Base-by-base conservation (phyloP, 148 eudicot genomes). In the Rhododendron ovatum region DNA sequence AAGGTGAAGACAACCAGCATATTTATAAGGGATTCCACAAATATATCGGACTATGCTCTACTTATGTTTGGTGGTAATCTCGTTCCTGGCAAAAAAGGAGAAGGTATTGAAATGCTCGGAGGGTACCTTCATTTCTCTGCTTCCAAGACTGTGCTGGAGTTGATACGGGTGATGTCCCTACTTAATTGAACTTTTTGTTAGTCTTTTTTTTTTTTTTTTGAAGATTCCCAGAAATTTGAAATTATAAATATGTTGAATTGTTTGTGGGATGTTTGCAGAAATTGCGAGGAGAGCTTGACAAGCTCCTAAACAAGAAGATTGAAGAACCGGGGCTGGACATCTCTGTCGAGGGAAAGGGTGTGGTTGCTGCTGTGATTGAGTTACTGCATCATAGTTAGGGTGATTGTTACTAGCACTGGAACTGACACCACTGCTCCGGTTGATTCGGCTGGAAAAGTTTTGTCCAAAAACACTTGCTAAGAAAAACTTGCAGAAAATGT, bases 61-160 rank as follows among this genome's bases (percentile, higher is more conserved):
- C 95, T 97, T 57, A 91, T 97, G 91, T 97, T 97, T 86, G 99
- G 99, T n/a, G 99, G 99, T 80, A 95, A 91, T 91, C 96, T 97
- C 85, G 88, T 92, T 88, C 93, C 98, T 0, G 93, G 95, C 90
- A 88, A 92, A 88, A 91, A 90, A n/a, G 98, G 98, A 55, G 94
- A 92, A 87, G 99, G 99, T 37, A 97, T 97, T 74, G 99, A 97
- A 90, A 97, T 97, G 99, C 96, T 97, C 57, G 98, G 96, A 18
- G 99, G 99, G 43, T 97, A 97, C 89, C 98, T 97, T 83, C 96
- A 95, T 89, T 97, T 97, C 86, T 97, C 98, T 35, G 98, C 99
- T 45, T 97, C 99, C 53, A 93, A 91, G 88, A 95, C 90, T 73
- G 98, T 95, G 83, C 83, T 97, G 86, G 98, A 93, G 78, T 89